Evolutionary conservation across 352 stramenopile genomes (phyloP).

Genomic region (Plasmopara muralis): DNA sequence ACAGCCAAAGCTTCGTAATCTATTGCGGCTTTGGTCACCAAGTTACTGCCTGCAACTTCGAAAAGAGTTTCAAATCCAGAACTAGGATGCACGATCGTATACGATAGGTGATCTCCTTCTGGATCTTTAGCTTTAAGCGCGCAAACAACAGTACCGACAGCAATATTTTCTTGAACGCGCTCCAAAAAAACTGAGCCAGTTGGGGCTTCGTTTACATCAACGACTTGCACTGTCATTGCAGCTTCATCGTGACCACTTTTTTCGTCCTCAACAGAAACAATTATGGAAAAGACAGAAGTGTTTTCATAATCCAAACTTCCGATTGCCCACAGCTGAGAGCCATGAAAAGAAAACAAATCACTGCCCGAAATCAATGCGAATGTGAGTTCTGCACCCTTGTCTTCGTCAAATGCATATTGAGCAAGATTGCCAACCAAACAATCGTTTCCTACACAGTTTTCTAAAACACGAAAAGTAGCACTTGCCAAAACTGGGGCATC

Average conservation of each 20-base stretch:
- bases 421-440: constrained; percentile 40
- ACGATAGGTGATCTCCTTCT: constrained; percentile 34
- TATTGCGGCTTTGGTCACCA: constrained; percentile 17
- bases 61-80: constrained; percentile 16
- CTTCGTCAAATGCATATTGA: constrained; percentile 40
- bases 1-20: constrained; percentile 16
- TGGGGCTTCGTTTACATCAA: constrained; percentile 32
- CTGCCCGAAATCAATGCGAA: constrained; percentile 21
- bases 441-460: constrained; percentile 35
- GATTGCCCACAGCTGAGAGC: constrained; percentile 16
- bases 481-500: constrained; percentile 32
- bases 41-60: constrained; percentile 5
- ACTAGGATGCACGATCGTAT: constrained; percentile 7
- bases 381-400: constrained; percentile 24
- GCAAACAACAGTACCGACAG: constrained; percentile 20
- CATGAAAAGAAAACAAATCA: constrained; percentile 10
- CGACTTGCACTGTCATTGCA: constrained; percentile 19
- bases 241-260: constrained; percentile 11
- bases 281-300: constrained; percentile 17
- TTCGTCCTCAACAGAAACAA: constrained; percentile 20
- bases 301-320: constrained; percentile 17
- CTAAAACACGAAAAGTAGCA: constrained; percentile 38
- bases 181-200: constrained; percentile 18
- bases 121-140: constrained; percentile 27
- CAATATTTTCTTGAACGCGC: constrained; percentile 31